phyloP scores from a whole-genome alignment of 768 basidiomycete genomes.

The Termitomyces sp. region DNA sequence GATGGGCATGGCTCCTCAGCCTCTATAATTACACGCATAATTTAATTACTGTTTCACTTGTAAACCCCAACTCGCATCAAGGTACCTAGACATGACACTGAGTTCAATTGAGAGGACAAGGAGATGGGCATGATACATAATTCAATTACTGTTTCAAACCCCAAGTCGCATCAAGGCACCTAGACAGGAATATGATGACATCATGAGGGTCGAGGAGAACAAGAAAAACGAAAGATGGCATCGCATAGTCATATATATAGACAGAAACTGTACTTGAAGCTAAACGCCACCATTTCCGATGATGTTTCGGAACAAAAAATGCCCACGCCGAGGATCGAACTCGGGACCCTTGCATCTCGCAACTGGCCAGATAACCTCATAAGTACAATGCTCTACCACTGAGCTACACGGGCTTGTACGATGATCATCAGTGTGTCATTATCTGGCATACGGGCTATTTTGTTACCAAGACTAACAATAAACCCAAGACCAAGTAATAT shows the following conservation, averaged over 20 bases:
- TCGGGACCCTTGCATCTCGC: conserved; percentile 52
- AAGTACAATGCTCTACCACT: conserved; percentile 61
- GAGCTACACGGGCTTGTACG: conserved; percentile 46
- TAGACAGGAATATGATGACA: background rate
- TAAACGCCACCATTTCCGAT: too few species aligned
- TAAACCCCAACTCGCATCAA: background rate
- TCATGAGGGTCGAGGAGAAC: too few species aligned
- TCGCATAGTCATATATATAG: too few species aligned
- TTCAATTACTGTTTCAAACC: conserved; percentile 12
- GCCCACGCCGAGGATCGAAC: conserved; percentile 55
- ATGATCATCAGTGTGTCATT: background rate
- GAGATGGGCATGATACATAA: conserved; percentile 62
- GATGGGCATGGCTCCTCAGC: conserved; percentile 59
- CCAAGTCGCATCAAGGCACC: background rate
- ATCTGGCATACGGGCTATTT: background rate
- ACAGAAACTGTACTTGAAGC: too few species aligned
- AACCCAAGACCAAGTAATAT: too few species aligned
- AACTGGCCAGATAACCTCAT: conserved; percentile 40
- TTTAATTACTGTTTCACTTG: conserved; percentile 11
- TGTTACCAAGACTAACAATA: too few species aligned
- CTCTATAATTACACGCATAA: conserved; percentile 30
- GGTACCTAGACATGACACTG: background rate
- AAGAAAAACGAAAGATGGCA: background rate
- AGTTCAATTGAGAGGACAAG: conserved; percentile 30
- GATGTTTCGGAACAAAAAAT: conserved; percentile 14